Evolutionary conservation across 2,329 filamentous ascomycete species (phyloP).

Genomic region (Clonostachys sp.): DNA sequence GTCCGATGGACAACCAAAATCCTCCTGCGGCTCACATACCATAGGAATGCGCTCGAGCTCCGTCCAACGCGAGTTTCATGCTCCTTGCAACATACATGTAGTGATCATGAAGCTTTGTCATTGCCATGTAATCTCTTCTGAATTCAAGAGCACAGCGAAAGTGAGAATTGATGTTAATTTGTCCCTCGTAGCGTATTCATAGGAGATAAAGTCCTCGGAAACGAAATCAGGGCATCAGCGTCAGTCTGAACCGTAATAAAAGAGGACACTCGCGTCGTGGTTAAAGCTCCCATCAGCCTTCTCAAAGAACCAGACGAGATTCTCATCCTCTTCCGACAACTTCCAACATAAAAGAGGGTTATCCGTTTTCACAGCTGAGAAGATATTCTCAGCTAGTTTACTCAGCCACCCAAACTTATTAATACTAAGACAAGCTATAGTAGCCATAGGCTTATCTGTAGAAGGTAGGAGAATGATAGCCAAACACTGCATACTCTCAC

Average conservation of each 20-base stretch:
- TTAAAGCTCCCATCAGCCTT: constrained; percentile 91
- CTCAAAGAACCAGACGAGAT: constrained; percentile 96
- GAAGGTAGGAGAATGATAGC: not conserved
- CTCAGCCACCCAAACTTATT: constrained; percentile 89
- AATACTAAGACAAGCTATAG: constrained; percentile 81
- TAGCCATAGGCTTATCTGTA: not conserved
- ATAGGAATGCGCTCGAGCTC: too few relatives aligned
- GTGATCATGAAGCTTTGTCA: too few relatives aligned
- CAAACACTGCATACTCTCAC: not conserved
- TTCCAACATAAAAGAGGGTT: constrained; percentile 90
- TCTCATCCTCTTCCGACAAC: constrained; percentile 91
- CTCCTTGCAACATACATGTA: too few relatives aligned
- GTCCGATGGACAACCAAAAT: too few relatives aligned
- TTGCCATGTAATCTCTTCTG: too few relatives aligned
- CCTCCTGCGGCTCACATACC: too few relatives aligned
- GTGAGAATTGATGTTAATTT: too few relatives aligned
- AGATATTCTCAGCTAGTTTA: constrained; percentile 93
- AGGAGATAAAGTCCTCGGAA: constrained; percentile 76
- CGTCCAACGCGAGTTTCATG: too few relatives aligned
- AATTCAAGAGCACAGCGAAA: too few relatives aligned
- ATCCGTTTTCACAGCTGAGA: constrained; percentile 89
- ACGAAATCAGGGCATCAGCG: constrained; percentile 69
- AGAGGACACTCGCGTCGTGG: constrained; percentile 81
- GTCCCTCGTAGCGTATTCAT: too few relatives aligned
- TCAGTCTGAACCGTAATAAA: constrained; percentile 79